Conservation (phyloP, 2,329 filamentous ascomycete species). For the Epichloe uncinata region DNA sequence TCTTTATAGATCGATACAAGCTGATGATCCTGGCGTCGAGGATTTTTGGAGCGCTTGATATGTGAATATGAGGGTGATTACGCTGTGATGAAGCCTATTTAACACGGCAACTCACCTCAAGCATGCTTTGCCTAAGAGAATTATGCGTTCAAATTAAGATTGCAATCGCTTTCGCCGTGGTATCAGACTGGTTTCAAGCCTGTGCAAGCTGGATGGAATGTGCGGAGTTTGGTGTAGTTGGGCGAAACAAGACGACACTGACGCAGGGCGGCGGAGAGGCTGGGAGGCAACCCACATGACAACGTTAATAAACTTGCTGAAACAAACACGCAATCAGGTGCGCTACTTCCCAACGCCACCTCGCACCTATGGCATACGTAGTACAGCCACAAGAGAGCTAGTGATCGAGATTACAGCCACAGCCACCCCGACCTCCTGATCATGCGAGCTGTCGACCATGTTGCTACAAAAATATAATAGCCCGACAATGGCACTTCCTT, state of each 20-base stretch:
- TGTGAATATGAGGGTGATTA: too few relatives aligned
- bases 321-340: neutral
- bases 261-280: too few relatives aligned
- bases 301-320: neutral
- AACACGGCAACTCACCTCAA: too few relatives aligned
- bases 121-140: too few relatives aligned
- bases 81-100: too few relatives aligned
- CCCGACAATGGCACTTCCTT: neutral
- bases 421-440: neutral
- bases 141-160: too few relatives aligned
- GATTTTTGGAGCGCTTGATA: neutral
- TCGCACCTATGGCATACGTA: neutral
- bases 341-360: neutral
- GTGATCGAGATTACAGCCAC: neutral
- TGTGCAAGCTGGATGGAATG: too few relatives aligned
- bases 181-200: too few relatives aligned
- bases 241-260: too few relatives aligned
- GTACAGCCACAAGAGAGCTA: neutral
- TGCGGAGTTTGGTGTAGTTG: too few relatives aligned
- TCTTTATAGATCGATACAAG: slow-evolving; percentile 9
- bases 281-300: too few relatives aligned
- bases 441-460: neutral
- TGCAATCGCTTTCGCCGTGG: too few relatives aligned
- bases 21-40: slow-evolving; percentile 6
- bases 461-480: neutral